These are phyloP conservation scores for Botrytis fabae DNA, from an alignment of 2,329 filamentous ascomycete species.

Conservation along the genomic window DNA sequence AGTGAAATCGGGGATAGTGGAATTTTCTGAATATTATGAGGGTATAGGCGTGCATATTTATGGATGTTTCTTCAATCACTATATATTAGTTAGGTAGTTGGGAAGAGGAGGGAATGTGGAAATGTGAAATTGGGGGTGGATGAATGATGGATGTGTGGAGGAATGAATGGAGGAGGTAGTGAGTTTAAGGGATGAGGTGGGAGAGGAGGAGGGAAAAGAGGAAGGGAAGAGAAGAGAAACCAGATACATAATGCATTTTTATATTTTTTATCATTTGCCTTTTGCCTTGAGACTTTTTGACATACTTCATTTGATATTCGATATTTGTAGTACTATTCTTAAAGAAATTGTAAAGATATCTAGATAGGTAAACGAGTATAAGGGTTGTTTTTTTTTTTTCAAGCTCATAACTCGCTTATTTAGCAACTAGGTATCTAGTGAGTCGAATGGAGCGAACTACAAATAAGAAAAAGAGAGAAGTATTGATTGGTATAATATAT, in stretches of 20 bases:
- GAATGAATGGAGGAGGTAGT: neutral
- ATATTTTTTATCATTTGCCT: neutral
- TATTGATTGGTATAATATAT: too few relatives aligned
- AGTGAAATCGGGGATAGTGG: neutral
- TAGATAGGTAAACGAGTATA: too few relatives aligned
- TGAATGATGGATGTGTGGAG: neutral
- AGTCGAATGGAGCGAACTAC: too few relatives aligned
- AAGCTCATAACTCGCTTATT: too few relatives aligned
- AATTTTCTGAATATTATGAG: neutral
- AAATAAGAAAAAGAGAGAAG: too few relatives aligned
- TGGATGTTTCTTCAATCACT: neutral
- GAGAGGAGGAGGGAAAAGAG: too few relatives aligned
- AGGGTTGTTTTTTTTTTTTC: too few relatives aligned
- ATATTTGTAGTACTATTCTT: neutral
- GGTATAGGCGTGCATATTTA: neutral
- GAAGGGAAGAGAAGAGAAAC: too few relatives aligned
- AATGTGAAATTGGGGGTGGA: neutral
- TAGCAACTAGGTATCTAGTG: too few relatives aligned
- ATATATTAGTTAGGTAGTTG: neutral
- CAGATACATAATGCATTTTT: slow-evolving; percentile 9
- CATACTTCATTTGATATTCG: neutral
- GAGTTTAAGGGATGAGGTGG: too few relatives aligned
- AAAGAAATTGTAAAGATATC: too few relatives aligned
- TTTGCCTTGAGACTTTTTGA: neutral
- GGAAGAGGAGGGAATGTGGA: neutral